Conservation (phyloP, 106 monocot genomes). For the Cymbidium sinense region DNA sequence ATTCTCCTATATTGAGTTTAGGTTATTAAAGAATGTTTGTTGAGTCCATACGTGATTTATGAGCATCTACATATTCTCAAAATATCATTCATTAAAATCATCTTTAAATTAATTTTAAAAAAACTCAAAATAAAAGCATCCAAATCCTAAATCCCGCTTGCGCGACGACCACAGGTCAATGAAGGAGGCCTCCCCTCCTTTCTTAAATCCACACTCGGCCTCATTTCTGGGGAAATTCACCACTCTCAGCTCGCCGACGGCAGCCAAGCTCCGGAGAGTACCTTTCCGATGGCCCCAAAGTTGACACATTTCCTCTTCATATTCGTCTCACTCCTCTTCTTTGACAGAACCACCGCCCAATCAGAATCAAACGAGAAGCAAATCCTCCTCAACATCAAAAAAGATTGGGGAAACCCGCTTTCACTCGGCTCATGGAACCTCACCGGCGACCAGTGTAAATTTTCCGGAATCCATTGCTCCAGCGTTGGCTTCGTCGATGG, state of each 20-base stretch:
- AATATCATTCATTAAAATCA: too few species aligned
- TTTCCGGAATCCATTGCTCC: constrained; percentile 38
- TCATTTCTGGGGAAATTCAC: neutral
- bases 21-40: too few species aligned
- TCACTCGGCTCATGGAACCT: constrained; percentile 29
- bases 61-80: too few species aligned
- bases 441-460: constrained; percentile 35
- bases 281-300: neutral
- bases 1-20: too few species aligned
- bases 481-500: constrained; percentile 27
- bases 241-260: neutral
- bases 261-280: neutral
- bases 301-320: neutral
- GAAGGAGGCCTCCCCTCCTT: neutral
- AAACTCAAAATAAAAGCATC: too few species aligned
- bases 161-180: too few species aligned
- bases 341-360: neutral
- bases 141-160: too few species aligned
- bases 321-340: neutral
- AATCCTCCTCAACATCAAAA: constrained; percentile 42
- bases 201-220: neutral
- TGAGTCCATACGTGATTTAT: too few species aligned
- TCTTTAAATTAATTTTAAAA: too few species aligned
- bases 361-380: constrained; percentile 16
- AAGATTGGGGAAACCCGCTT: constrained; percentile 20